Conservation (phyloP, 129 eudicot genomes). For the Apium graveolens region DNA sequence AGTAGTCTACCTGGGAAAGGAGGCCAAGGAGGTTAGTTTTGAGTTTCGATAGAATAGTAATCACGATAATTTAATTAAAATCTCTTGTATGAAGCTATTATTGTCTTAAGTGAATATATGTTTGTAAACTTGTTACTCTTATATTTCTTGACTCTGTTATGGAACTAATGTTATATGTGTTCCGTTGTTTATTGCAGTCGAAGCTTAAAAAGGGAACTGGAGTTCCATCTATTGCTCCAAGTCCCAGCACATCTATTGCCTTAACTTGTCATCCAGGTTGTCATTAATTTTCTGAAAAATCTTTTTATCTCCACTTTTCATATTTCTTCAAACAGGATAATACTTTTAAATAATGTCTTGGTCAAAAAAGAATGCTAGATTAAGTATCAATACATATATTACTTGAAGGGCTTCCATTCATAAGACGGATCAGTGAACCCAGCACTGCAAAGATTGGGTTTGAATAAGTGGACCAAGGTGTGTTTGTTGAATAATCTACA, state of each 20-base stretch:
- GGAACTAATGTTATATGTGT: background rate
- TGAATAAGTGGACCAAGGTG: background rate
- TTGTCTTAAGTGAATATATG: too few species aligned
- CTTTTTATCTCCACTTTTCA: background rate
- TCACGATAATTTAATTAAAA: too few species aligned
- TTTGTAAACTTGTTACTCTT: too few species aligned
- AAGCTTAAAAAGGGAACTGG: slow-evolving; percentile 54
- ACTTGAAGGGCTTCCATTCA: background rate
- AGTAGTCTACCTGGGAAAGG: too few species aligned
- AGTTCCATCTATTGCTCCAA: slow-evolving; percentile 41
- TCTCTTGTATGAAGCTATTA: too few species aligned
- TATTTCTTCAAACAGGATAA: too few species aligned
- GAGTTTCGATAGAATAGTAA: too few species aligned
- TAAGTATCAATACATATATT: too few species aligned
- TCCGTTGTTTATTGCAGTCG: slow-evolving; percentile 38
- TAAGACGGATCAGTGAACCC: background rate
- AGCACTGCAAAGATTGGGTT: background rate
- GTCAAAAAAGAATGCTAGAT: too few species aligned
- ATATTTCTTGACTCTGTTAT: background rate
- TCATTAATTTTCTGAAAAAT: background rate
- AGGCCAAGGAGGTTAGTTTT: too few species aligned
- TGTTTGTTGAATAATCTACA: slow-evolving; percentile 1
- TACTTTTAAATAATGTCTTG: too few species aligned
- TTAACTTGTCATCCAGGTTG: slow-evolving; percentile 53
- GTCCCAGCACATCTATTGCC: slow-evolving; percentile 28